phyloP scores from a whole-genome alignment of 345 rosid genomes.

The Ceriops tagal region DNA sequence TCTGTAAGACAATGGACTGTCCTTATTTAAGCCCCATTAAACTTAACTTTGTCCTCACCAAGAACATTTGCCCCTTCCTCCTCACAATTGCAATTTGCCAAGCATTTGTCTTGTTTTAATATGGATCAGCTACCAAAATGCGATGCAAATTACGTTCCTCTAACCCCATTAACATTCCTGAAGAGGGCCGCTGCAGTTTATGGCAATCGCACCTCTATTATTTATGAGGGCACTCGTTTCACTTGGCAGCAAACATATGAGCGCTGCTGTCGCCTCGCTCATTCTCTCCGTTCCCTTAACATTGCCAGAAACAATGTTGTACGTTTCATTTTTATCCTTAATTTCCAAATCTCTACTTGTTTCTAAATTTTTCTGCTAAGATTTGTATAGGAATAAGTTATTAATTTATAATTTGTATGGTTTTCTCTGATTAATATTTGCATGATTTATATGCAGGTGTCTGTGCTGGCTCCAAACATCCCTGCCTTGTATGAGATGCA shows the following conservation, averaged over 20 bases:
- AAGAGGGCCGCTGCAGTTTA: conserved; percentile 53
- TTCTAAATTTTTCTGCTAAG: no score
- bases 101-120: no score
- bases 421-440: not conserved
- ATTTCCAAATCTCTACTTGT: not conserved
- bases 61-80: no score
- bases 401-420: not conserved
- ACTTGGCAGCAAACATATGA: conserved; percentile 60
- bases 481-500: conserved; percentile 93
- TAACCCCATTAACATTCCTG: conserved; percentile 64
- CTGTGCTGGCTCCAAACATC: conserved; percentile 78
- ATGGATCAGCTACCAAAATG: conserved; percentile 57
- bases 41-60: no score
- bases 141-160: conserved; percentile 56
- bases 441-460: conserved; percentile 36
- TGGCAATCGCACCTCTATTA: conserved; percentile 49
- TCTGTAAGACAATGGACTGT: no score
- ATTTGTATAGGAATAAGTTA: no score
- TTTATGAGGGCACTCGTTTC: conserved; percentile 48
- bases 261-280: conserved; percentile 71
- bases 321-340: conserved; percentile 1
- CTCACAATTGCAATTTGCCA: no score
- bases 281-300: conserved; percentile 51
- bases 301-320: conserved; percentile 51
- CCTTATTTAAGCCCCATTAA: no score